Percentiles rank a stretch among this genome's conserved stretches.
phyloP scores from a whole-genome alignment of 495 filamentous ascomycete species.

The Neurospora tetraspora region DNA sequence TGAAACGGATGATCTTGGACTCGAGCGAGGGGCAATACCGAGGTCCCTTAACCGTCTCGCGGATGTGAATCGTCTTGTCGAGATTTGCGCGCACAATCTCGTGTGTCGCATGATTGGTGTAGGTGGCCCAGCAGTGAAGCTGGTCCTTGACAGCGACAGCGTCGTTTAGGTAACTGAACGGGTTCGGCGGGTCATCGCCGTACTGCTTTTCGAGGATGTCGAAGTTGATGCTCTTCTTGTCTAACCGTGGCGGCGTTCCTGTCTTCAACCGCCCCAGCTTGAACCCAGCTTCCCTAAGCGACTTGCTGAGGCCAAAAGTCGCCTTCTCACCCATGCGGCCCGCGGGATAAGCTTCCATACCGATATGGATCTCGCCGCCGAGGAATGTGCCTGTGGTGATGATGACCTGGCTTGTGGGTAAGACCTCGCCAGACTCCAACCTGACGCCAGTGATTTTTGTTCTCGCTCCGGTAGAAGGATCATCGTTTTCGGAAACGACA shows the following conservation, averaged over 20 bases:
- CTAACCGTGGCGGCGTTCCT: constrained; percentile 83
- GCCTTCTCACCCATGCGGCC: constrained; percentile 92
- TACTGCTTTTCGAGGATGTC: constrained; percentile 55
- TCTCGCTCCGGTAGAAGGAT: constrained; percentile 41
- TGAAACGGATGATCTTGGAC: constrained; percentile 86
- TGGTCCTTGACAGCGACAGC: constrained; percentile 68
- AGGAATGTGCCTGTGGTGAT: constrained; percentile 96
- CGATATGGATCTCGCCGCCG: constrained; percentile 94
- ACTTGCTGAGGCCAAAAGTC: constrained; percentile 88
- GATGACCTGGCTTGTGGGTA: constrained; percentile 70
- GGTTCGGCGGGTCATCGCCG: constrained; percentile 78
- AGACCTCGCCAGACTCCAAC: constrained; percentile 79
- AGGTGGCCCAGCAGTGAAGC: constrained; percentile 70
- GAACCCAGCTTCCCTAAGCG: constrained; percentile 81
- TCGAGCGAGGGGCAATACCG: constrained; percentile 94
- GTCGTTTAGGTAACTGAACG: constrained; percentile 86
- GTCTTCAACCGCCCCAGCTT: constrained; percentile 88
- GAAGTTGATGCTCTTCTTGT: constrained; percentile 76
- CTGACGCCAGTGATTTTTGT: constrained; percentile 77
- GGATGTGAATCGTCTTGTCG: constrained; percentile 88
- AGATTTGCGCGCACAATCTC: constrained; percentile 79
- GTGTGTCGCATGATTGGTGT: constrained; percentile 76
- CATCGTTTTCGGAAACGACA: constrained; percentile 48
- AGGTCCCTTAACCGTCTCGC: constrained; percentile 89
- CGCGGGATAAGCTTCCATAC: constrained; percentile 70